Conservation (phyloP, 257 asterid genomes). For the Petrea volubilis region DNA sequence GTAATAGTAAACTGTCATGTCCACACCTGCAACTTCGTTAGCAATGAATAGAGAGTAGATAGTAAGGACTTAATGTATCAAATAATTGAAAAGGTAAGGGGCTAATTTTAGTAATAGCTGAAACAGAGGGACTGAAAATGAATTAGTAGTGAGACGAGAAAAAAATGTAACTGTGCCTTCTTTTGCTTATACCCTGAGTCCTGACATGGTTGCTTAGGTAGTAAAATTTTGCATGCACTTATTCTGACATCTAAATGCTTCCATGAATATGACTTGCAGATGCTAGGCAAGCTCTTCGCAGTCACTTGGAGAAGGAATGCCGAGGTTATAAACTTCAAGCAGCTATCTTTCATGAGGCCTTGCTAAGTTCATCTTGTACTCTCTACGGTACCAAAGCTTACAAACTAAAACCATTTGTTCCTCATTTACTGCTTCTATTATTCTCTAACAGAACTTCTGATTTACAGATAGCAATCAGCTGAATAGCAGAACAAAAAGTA, state of each 20-base stretch:
- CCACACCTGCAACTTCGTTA: not conserved
- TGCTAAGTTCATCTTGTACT: conserved; percentile 44
- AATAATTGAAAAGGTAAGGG: not conserved
- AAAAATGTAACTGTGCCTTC: not conserved
- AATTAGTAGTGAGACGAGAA: not conserved
- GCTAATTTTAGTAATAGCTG: not conserved
- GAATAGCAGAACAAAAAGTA: conserved; percentile 50
- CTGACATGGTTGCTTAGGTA: not conserved
- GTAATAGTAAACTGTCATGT: not conserved
- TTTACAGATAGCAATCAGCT: conserved; percentile 52
- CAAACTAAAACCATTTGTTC: conserved; percentile 2
- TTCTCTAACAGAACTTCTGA: conserved; percentile 30
- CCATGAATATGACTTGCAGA: conserved; percentile 41
- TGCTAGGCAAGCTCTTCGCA: conserved; percentile 61
- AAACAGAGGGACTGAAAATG: not conserved
- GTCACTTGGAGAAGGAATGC: conserved; percentile 78
- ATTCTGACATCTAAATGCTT: conserved; percentile 18
- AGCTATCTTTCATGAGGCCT: conserved; percentile 78
- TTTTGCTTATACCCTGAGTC: not conserved
- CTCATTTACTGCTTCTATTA: conserved; percentile 16
- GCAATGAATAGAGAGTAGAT: not conserved
- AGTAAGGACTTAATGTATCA: not conserved
- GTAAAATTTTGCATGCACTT: conserved; percentile 7
- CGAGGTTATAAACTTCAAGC: conserved; percentile 67
- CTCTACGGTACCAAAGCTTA: conserved; percentile 31